Base-by-base conservation (phyloP, 1,284 basidiomycete species). In the Boletellus deceptivus region DNA sequence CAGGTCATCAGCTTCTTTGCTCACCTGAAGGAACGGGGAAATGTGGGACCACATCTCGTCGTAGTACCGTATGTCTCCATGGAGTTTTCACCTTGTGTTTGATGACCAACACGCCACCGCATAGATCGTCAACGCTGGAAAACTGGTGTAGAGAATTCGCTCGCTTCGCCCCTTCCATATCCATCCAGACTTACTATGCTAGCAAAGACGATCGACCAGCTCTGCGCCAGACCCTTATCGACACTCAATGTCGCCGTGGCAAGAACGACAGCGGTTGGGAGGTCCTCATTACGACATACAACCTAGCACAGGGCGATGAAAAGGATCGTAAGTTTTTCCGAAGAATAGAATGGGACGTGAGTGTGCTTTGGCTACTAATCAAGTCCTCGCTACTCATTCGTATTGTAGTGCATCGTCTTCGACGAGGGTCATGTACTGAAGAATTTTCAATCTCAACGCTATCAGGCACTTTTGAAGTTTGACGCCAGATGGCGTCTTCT, bases 91-190 rank as follows among this genome's bases (percentile, higher is more conserved):
- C 17, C 27, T 25, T 14, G 25, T 36, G 25, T 55, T 14, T 42
- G 33, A 44, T 59, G 34, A 55, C 64, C 47, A 60, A 56, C 25
- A 36, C 48, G 40, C 40, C 42, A 22, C 48, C 9, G 43, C 43
- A 31, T 57, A 93, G 90, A 14, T 94, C 95, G 1, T 99, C 96
- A 3, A 98, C 95, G 0, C 74, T 99, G 20, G 97, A 99, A 70
- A 99, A 99, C 65, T 99, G 97, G 97, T 89, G 91, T 67, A 83
- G 97, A 56, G 97, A 99, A 70, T 98, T 99, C 65, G 81, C 84
- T 35, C 84, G 85, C 40, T 99, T 99, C 62, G 91, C 91, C 2
- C 93, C 94, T 0, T 78, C 77, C 5, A 86, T 99, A 66, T 76
- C 82, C n/a, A 84, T 98, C 11, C 84, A 90, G 64, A 90, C 91